Conservation (phyloP, 768 basidiomycete genomes). For the Crepidotus variabilis region DNA sequence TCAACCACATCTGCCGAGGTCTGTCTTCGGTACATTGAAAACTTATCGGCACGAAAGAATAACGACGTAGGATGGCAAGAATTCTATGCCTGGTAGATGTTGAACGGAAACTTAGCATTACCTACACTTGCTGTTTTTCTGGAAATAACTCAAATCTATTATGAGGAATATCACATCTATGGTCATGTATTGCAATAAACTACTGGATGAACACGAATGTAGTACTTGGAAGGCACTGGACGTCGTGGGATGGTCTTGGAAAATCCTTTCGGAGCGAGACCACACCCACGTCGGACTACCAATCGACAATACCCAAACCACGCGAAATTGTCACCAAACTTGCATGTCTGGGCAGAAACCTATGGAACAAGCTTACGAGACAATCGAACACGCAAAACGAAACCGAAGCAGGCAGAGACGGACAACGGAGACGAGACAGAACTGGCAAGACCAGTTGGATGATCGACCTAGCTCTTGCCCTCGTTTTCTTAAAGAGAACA, state of each 20-base stretch:
- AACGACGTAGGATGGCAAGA: slow-evolving; percentile 8
- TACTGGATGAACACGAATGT: background rate
- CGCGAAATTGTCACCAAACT: slow-evolving; percentile 7
- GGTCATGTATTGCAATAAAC: background rate
- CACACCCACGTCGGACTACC: background rate
- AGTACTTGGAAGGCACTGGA: background rate
- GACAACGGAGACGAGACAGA: background rate
- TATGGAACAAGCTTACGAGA: slow-evolving; percentile 7
- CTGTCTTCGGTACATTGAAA: slow-evolving; percentile 1
- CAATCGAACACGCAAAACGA: slow-evolving; percentile 5
- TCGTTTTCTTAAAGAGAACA: background rate
- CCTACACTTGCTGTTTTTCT: too few species aligned
- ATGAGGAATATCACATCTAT: background rate
- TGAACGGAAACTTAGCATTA: too few species aligned
- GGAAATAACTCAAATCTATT: too few species aligned
- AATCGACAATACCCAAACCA: background rate
- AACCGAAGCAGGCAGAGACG: slow-evolving; percentile 6
- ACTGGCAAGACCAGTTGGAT: background rate
- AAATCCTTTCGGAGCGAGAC: background rate
- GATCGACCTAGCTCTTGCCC: background rate
- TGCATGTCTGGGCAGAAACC: slow-evolving; percentile 2
- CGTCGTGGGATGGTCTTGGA: background rate
- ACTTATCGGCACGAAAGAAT: background rate
- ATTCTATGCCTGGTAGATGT: background rate
- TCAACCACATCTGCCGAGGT: background rate